These are phyloP conservation scores for Elsinoe necatrix DNA, from an alignment of 2,329 filamentous ascomycete genomes.

Conservation along the genomic window DNA sequence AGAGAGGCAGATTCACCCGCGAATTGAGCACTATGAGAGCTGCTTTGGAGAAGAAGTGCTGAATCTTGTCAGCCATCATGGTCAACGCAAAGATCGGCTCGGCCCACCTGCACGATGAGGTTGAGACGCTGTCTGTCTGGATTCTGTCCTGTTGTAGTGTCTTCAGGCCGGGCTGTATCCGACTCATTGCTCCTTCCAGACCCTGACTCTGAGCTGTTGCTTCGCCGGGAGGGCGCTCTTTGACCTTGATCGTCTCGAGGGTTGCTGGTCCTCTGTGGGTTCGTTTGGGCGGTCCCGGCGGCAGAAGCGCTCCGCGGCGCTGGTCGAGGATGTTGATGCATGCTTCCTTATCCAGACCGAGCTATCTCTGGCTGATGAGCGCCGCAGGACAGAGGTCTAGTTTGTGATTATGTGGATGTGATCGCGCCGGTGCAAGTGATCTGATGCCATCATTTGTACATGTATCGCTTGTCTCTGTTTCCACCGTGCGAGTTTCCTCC, in stretches of 20 bases:
- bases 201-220: constrained; percentile 16
- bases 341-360: constrained; percentile 18
- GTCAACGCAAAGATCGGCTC: constrained; percentile 21
- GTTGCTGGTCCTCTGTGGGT: constrained; percentile 62
- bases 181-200: constrained; percentile 21
- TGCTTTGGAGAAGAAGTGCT: constrained; percentile 91
- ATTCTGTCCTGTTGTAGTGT: constrained; percentile 42
- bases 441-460: constrained; percentile 8
- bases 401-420: constrained; percentile 5
- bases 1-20: constrained; percentile 59
- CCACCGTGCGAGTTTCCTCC: background rate
- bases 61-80: constrained; percentile 12
- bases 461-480: background rate
- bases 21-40: constrained; percentile 77
- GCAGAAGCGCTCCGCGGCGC: constrained; percentile 65
- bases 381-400: background rate
- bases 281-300: constrained; percentile 62
- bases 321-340: constrained; percentile 85
- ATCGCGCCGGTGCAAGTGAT: constrained; percentile 13
- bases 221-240: constrained; percentile 42
- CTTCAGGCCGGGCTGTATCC: constrained; percentile 13
- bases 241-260: constrained; percentile 54
- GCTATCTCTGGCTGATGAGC: constrained; percentile 1
- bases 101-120: constrained; percentile 78
- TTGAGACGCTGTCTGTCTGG: constrained; percentile 74